phyloP scores from a whole-genome alignment of 2,329 filamentous ascomycete genomes.

The Lachnellula willkommii region DNA sequence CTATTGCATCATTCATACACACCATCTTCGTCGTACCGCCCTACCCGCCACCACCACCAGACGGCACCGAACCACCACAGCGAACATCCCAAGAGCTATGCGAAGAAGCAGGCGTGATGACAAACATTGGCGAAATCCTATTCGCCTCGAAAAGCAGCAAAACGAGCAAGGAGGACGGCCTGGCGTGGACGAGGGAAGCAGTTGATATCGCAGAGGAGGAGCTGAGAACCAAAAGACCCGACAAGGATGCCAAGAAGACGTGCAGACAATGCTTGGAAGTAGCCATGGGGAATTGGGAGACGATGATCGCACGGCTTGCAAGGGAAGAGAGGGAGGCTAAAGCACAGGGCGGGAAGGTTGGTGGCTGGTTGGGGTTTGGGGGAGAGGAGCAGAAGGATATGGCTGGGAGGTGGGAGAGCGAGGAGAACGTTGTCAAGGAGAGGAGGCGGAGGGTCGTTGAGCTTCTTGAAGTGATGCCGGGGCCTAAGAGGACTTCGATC shows the following conservation, averaged over 20 bases:
- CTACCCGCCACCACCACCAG: conserved; percentile 66
- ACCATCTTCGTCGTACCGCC: conserved; percentile 44
- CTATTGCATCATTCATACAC: conserved; percentile 28
- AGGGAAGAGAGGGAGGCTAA: conserved; percentile 32
- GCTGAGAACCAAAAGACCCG: conserved; percentile 39
- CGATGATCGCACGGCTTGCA: conserved; percentile 65
- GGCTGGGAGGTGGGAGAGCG: conserved; percentile 32
- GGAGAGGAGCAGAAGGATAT: conserved; percentile 18
- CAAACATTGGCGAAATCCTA: conserved; percentile 91
- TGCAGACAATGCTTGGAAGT: conserved; percentile 74
- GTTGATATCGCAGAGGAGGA: conserved; percentile 74
- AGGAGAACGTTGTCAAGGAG: conserved; percentile 30
- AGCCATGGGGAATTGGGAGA: conserved; percentile 75
- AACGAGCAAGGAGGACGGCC: conserved; percentile 57
- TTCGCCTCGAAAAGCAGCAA: conserved; percentile 54
- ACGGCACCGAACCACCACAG: conserved; percentile 62
- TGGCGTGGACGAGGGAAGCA: conserved; percentile 85
- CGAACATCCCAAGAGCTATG: conserved; percentile 64
- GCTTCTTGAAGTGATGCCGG: conserved; percentile 14
- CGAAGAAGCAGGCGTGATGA: conserved; percentile 78
- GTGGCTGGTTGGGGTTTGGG: conserved; percentile 28
- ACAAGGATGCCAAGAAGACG: conserved; percentile 44
- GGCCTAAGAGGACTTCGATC: not conserved
- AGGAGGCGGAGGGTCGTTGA: conserved; percentile 25
- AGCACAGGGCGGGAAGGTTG: conserved; percentile 5